A percentile compares a stretch with the other conserved stretches of the same genome.
These are phyloP conservation scores for Pleurotus tuoliensis DNA, from an alignment of 768 basidiomycete genomes.

Conservation along the genomic window DNA sequence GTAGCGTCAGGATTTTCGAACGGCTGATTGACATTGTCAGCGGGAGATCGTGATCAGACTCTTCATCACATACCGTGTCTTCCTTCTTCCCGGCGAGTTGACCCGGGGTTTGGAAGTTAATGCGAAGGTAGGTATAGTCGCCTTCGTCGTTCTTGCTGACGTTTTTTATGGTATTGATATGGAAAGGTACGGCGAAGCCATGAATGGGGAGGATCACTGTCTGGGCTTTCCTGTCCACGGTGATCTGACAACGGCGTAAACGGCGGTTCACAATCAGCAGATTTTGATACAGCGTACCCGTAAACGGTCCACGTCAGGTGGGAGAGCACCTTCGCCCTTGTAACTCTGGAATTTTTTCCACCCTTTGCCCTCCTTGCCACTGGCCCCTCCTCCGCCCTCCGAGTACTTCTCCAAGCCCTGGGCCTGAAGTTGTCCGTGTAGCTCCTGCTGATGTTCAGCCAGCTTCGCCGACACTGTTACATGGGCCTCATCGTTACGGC, in stretches of 20 bases:
- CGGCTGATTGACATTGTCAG: slow-evolving; percentile 44
- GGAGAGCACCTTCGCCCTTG: slow-evolving; percentile 89
- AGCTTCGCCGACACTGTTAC: slow-evolving; percentile 75
- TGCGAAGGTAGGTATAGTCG: slow-evolving; percentile 89
- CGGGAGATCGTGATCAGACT: no score
- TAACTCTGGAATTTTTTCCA: slow-evolving; percentile 98
- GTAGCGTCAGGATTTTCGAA: slow-evolving; percentile 97
- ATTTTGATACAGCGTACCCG: slow-evolving; percentile 43
- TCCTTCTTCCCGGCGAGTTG: slow-evolving; percentile 98
- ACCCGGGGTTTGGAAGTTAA: slow-evolving; percentile 98
- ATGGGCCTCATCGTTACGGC: slow-evolving; percentile 82
- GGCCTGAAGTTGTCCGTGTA: slow-evolving; percentile 72
- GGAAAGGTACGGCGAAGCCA: slow-evolving; percentile 95
- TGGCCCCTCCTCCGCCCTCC: slow-evolving; percentile 69
- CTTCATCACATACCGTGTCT: slow-evolving; percentile 64
- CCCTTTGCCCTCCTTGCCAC: slow-evolving; percentile 84
- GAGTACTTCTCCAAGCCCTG: slow-evolving; percentile 83
- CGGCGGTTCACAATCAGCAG: background rate
- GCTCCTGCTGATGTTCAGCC: slow-evolving; percentile 81
- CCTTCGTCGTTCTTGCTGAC: slow-evolving; percentile 97
- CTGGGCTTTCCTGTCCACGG: slow-evolving; percentile 85
- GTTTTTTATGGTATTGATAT: slow-evolving; percentile 98
- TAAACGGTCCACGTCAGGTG: slow-evolving; percentile 74
- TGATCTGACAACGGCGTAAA: slow-evolving; percentile 51
- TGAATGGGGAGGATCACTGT: slow-evolving; percentile 91